Conservation (phyloP, 2,329 filamentous ascomycete genomes). For the Pestalotiopsis sp. region DNA sequence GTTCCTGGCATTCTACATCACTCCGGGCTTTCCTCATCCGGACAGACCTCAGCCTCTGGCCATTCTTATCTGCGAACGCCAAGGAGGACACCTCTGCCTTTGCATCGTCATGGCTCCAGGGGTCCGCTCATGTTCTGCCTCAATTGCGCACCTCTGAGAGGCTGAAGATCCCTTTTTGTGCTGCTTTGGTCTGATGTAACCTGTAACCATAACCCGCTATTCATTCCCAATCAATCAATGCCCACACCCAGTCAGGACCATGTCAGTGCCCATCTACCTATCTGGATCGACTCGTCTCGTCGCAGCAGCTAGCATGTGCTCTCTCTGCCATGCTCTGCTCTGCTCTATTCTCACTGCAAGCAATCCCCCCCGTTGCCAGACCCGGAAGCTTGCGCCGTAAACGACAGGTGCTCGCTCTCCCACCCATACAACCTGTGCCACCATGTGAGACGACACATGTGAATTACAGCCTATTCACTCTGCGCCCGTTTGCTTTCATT, state of each 20-base stretch:
- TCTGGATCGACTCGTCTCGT: slow-evolving; percentile 20
- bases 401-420: slow-evolving; percentile 29
- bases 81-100: slow-evolving; percentile 4
- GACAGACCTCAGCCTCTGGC: neutral
- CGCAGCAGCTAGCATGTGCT: slow-evolving; percentile 16
- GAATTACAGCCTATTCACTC: neutral
- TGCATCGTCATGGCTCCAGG: neutral
- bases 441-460: slow-evolving; percentile 10
- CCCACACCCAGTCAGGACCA: neutral
- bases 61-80: slow-evolving; percentile 10
- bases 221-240: neutral
- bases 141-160: neutral
- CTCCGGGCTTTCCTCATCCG: slow-evolving; percentile 9
- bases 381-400: slow-evolving; percentile 28
- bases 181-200: neutral
- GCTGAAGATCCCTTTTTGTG: neutral
- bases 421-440: slow-evolving; percentile 17
- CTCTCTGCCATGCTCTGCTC: slow-evolving; percentile 12
- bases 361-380: neutral
- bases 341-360: slow-evolving; percentile 9
- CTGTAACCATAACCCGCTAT: neutral
- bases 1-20: neutral
- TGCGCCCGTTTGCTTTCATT: neutral
- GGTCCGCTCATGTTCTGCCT: neutral
- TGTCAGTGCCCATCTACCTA: slow-evolving; percentile 14